These are phyloP conservation scores for Urochloa ruziziensis DNA, from an alignment of 176 grass and related monocot genomes.

Conservation along the genomic window DNA sequence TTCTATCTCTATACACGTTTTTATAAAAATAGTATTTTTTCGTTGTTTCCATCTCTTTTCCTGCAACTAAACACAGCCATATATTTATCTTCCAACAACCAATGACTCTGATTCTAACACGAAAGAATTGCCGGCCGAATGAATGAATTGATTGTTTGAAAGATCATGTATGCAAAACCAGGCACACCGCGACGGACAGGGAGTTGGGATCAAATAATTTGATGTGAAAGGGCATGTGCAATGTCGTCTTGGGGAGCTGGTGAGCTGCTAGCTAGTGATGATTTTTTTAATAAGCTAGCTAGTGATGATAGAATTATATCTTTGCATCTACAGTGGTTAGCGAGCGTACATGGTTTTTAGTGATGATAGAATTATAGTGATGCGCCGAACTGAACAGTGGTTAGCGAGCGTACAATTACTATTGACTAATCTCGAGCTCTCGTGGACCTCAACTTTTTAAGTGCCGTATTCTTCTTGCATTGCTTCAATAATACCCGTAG, in stretches of 20 bases:
- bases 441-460: background rate
- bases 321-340: background rate
- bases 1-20: too few species aligned
- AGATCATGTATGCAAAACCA: background rate
- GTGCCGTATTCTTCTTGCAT: background rate
- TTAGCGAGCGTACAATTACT: too few species aligned
- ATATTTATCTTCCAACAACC: background rate
- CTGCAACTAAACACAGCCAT: too few species aligned
- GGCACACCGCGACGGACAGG: background rate
- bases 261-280: background rate
- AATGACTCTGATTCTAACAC: background rate
- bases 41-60: too few species aligned
- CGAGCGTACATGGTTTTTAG: too few species aligned
- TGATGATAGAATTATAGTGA: too few species aligned
- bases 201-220: background rate
- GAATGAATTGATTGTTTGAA: background rate
- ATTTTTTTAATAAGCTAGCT: too few species aligned
- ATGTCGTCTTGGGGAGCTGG: background rate
- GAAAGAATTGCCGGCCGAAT: background rate
- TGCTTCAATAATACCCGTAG: background rate
- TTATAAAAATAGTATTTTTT: too few species aligned
- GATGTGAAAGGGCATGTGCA: background rate
- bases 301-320: background rate
- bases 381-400: background rate
- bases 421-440: too few species aligned